A percentile compares a stretch with the other conserved stretches of the same genome.
Conservation (phyloP, 345 rosid genomes). For the Brassica juncea region DNA sequence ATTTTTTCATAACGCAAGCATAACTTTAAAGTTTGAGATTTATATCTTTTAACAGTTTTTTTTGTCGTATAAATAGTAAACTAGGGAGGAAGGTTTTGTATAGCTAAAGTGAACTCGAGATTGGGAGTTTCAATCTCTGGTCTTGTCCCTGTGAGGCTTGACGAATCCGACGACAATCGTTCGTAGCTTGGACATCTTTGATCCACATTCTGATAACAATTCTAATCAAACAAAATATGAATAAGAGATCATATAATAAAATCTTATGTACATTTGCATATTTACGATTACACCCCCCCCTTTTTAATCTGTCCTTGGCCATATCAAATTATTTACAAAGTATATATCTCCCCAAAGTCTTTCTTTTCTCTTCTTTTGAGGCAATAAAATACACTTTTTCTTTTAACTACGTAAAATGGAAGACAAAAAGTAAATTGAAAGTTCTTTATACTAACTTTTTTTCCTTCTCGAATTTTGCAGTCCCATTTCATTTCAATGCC, state of each 20-base stretch:
- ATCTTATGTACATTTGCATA: background rate
- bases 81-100: constrained; percentile 27
- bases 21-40: constrained; percentile 6
- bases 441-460: background rate
- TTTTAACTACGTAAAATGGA: constrained; percentile 18
- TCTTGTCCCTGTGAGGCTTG: constrained; percentile 38
- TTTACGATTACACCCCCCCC: background rate
- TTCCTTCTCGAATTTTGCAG: constrained; percentile 28
- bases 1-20: background rate
- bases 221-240: background rate
- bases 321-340: background rate
- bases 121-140: constrained; percentile 34
- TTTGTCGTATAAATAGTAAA: constrained; percentile 2
- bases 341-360: background rate
- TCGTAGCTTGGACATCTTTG: constrained; percentile 38
- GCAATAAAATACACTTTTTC: background rate
- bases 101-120: constrained; percentile 42
- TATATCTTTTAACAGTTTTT: background rate
- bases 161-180: constrained; percentile 35
- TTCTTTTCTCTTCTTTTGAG: constrained; percentile 38
- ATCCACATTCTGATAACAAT: constrained; percentile 13
- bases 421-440: constrained; percentile 21
- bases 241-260: background rate
- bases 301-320: background rate
- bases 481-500: background rate